Evolutionary conservation across 345 rosid species (phyloP), one percentile per base, ranked within the genome.

Genomic region (Eucalyptus camaldulensis): DNA sequence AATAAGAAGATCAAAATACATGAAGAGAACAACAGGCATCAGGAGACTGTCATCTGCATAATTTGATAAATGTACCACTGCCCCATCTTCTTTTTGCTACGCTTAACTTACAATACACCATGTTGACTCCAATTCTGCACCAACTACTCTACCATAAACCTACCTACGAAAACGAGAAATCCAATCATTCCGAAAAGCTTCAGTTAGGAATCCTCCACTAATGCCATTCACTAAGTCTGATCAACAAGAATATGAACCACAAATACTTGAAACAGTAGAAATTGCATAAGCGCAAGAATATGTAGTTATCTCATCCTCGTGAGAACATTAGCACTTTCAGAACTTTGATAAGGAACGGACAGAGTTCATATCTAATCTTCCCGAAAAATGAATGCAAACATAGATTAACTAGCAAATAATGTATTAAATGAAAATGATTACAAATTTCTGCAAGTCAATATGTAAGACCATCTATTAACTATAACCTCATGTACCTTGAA

Each of bases 401-500:
- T 31, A 69, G 80, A 69, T 33, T 69, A 31, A 69, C 43, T 69
- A 31, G 11, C 43, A 69, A 69, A 69, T 33, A 16, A 69, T 69
- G 80, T 16, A 31, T 69, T 15, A 15, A 31, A 67, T 15, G 80
- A 67, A 31, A 13, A 67, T 67, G 80, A 31, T 31, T 67, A 67
- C 8, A 67, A 62, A 67, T 31, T 67, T 67, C 40, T 67, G 80
- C 80, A 31, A 67, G 80, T n/a, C 80, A 31, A 67, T 67, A 33
- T 16, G 31, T 69, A 69, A 31, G 80, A 31, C 43, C 80, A 31
- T 69, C 80, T 69, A 65, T 29, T 65, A 65, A 65, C 72, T 65
- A 69, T 21, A 65, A 33, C 80, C 43, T 31, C 43, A 69, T 69
- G 80, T 31, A 97, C 99, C 99, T 95, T 98, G 99, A 92, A 98